phyloP scores from a whole-genome alignment of 208 protist genomes.

The Trypanosoma cruzi region DNA sequence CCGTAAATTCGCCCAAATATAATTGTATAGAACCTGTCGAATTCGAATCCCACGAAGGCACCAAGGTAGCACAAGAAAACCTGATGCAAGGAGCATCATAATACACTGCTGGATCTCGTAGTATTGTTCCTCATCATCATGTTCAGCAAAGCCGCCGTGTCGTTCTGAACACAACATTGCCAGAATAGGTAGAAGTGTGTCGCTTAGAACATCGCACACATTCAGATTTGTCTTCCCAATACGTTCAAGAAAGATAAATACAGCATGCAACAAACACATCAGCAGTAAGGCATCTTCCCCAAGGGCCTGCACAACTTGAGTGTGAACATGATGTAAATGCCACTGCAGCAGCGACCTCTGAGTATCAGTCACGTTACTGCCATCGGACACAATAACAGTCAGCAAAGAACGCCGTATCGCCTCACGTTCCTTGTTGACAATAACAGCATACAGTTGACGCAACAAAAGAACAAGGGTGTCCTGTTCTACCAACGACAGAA shows the following conservation, averaged over 20 bases:
- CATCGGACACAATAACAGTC: neutral
- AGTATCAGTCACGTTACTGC: neutral
- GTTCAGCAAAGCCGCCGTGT: neutral
- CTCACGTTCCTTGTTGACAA: slow-evolving; percentile 15
- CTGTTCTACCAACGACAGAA: slow-evolving; percentile 54
- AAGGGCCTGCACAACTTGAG: slow-evolving; percentile 11
- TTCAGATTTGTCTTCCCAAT: slow-evolving; percentile 26
- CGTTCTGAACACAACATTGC: slow-evolving; percentile 13
- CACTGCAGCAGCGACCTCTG: slow-evolving; percentile 11
- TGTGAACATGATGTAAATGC: slow-evolving; percentile 15
- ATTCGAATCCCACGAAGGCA: slow-evolving; percentile 17
- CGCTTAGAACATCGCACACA: slow-evolving; percentile 7
- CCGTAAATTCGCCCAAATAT: neutral
- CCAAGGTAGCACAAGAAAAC: slow-evolving; percentile 30
- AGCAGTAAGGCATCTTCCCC: slow-evolving; percentile 18
- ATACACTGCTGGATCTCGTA: slow-evolving; percentile 27
- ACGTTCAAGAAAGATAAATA: slow-evolving; percentile 24
- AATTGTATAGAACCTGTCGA: slow-evolving; percentile 14
- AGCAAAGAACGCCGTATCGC: slow-evolving; percentile 1
- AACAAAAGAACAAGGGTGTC: slow-evolving; percentile 43
- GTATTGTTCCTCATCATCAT: slow-evolving; percentile 22
- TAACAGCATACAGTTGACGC: slow-evolving; percentile 35
- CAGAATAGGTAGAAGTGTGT: slow-evolving; percentile 21
- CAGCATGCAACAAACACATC: slow-evolving; percentile 26
- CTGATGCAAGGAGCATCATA: slow-evolving; percentile 14